phyloP scores from a whole-genome alignment of 116 monocot species.

The Posidonia oceanica region DNA sequence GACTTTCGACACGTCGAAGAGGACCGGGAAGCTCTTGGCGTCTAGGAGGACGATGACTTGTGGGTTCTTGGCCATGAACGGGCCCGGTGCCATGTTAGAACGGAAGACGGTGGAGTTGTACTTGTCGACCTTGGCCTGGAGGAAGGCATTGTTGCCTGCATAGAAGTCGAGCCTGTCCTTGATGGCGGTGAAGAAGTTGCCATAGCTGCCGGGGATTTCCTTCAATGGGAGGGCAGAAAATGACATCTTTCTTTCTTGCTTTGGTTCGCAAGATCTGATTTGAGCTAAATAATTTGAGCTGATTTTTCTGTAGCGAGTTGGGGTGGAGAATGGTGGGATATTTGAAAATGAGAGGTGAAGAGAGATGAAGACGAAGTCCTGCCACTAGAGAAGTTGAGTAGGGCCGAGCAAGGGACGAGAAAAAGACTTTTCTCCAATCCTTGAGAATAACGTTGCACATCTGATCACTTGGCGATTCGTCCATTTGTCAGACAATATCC shows the following conservation, averaged over 20 bases:
- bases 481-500: too few relatives aligned
- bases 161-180: slow-evolving; percentile 30
- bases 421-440: too few relatives aligned
- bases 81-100: slow-evolving; percentile 43
- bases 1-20: slow-evolving; percentile 57
- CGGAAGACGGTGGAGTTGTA: slow-evolving; percentile 43
- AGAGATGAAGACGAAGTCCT: too few relatives aligned
- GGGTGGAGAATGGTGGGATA: too few relatives aligned
- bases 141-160: slow-evolving; percentile 40
- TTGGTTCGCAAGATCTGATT: too few relatives aligned
- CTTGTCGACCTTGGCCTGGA: slow-evolving; percentile 23
- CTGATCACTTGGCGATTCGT: too few relatives aligned
- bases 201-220: slow-evolving; percentile 56
- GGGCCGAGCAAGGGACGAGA: too few relatives aligned
- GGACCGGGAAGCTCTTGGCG: slow-evolving; percentile 47
- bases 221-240: slow-evolving; percentile 23
- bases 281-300: too few relatives aligned
- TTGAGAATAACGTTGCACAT: too few relatives aligned
- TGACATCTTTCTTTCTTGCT: background rate
- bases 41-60: slow-evolving; percentile 30
- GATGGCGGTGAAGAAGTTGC: slow-evolving; percentile 46
- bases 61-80: slow-evolving; percentile 37
- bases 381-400: too few relatives aligned
- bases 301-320: too few relatives aligned
- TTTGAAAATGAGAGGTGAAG: too few relatives aligned